Conservation (phyloP, 176 grass and related monocot genomes). For the Miscanthus lutarioriparius region DNA sequence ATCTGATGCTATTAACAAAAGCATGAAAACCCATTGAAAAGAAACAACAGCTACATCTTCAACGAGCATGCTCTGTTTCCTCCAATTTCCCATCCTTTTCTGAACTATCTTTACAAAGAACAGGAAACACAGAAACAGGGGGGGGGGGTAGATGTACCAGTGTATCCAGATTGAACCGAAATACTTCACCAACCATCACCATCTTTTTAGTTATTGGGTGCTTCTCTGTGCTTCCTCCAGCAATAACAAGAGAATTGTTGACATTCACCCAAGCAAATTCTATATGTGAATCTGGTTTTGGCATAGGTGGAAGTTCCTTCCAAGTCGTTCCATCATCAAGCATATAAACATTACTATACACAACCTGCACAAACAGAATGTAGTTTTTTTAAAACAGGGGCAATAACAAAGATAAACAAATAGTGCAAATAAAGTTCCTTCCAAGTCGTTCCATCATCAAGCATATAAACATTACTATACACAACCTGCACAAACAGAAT, state of each 20-base stretch:
- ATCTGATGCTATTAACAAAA: not conserved
- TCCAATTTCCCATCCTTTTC: not conserved
- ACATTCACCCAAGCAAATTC: slow-evolving; percentile 97
- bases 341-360: slow-evolving; percentile 96
- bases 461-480: slow-evolving; percentile 95
- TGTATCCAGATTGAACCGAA: slow-evolving; percentile 84
- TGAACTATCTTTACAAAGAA: not conserved
- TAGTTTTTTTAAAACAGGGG: not conserved
- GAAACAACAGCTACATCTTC: not conserved
- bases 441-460: slow-evolving; percentile 72
- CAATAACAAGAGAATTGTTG: slow-evolving; percentile 89
- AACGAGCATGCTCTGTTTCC: not conserved
- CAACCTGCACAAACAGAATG: slow-evolving; percentile 57
- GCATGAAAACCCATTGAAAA: not conserved
- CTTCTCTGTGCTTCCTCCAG: slow-evolving; percentile 90
- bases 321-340: slow-evolving; percentile 71
- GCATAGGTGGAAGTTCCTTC: slow-evolving; percentile 88
- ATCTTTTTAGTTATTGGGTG: slow-evolving; percentile 90
- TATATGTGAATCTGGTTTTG: slow-evolving; percentile 95
- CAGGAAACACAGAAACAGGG: not conserved
- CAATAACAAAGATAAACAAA: not conserved
- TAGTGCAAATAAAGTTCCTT: too few species aligned
- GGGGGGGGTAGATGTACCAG: slow-evolving; percentile 33
- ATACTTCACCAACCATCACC: slow-evolving; percentile 89
- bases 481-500: slow-evolving; percentile 63